Percentiles rank a stretch among this genome's conserved stretches.
phyloP scores from a whole-genome alignment of 2,329 filamentous ascomycete species.

The Cryphonectria carpinicola region DNA sequence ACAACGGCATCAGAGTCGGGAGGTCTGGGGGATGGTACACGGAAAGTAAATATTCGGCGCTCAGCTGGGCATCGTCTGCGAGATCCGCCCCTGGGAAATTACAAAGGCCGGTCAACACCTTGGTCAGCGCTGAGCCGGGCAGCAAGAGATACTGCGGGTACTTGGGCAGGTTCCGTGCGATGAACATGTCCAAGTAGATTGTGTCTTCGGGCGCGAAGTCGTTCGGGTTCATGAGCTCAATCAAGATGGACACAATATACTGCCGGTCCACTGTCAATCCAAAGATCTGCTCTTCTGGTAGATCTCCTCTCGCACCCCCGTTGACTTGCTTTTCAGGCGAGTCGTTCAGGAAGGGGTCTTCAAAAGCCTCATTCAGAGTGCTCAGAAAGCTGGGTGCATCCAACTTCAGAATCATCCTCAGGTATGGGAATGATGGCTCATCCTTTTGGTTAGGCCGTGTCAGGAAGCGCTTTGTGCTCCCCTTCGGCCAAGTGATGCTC shows the following conservation, averaged over 20 bases:
- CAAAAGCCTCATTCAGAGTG: conserved; percentile 94
- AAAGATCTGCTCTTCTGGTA: conserved; percentile 69
- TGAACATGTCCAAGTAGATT: conserved; percentile 98
- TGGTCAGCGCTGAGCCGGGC: conserved; percentile 81
- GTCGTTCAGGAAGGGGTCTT: conserved; percentile 91
- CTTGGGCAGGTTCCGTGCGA: conserved; percentile 92
- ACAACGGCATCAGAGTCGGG: conserved; percentile 72
- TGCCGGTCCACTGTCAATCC: conserved; percentile 82
- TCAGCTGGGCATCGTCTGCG: conserved; percentile 94
- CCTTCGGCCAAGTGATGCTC: conserved; percentile 74
- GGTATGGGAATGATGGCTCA: conserved; percentile 82
- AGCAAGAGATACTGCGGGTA: conserved; percentile 95
- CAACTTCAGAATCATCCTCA: conserved; percentile 82
- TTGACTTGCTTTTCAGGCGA: conserved; percentile 65
- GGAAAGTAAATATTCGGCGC: conserved; percentile 91
- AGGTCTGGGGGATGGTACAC: conserved; percentile 90
- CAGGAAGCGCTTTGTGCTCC: conserved; percentile 61
- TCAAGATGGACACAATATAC: conserved; percentile 86
- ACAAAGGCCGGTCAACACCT: conserved; percentile 81
- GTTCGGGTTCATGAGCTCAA: conserved; percentile 82
- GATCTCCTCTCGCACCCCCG: conserved; percentile 53
- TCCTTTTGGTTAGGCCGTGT: conserved; percentile 59
- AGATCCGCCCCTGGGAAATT: conserved; percentile 79
- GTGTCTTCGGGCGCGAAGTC: conserved; percentile 81
- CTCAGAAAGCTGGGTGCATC: conserved; percentile 93